A percentile compares a stretch with the other conserved stretches of the same genome.
phyloP scores from a whole-genome alignment of 2,329 filamentous ascomycete species.

The Trichophyton mentagrophytes region DNA sequence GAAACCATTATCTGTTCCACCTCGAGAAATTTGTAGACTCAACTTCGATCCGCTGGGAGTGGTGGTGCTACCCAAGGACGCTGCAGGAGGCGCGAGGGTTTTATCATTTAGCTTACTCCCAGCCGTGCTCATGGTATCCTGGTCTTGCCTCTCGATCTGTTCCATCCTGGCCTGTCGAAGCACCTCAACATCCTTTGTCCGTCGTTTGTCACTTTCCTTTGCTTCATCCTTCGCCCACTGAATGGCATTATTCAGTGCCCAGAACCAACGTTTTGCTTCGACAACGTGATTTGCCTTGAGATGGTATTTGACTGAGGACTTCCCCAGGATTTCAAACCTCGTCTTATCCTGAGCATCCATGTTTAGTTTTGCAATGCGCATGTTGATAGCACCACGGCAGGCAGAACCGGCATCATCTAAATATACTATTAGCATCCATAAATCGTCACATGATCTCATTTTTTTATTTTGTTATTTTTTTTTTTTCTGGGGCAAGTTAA shows the following conservation, averaged over 20 bases:
- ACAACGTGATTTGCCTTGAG: slow-evolving; percentile 96
- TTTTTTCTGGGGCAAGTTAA: neutral
- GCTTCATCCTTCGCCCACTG: slow-evolving; percentile 97
- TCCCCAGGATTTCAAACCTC: slow-evolving; percentile 93
- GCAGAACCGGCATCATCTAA: slow-evolving; percentile 83
- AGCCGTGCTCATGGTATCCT: slow-evolving; percentile 24
- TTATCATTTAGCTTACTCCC: slow-evolving; percentile 26
- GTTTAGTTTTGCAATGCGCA: slow-evolving; percentile 85
- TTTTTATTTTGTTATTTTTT: no score
- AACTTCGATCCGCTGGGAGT: slow-evolving; percentile 33
- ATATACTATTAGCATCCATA: neutral
- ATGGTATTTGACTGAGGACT: slow-evolving; percentile 97
- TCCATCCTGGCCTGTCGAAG: slow-evolving; percentile 70
- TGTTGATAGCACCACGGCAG: slow-evolving; percentile 95
- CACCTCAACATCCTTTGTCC: slow-evolving; percentile 59
- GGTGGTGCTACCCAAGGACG: slow-evolving; percentile 22
- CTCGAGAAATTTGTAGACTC: slow-evolving; percentile 38
- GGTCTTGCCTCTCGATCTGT: slow-evolving; percentile 45
- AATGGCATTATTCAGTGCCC: slow-evolving; percentile 96
- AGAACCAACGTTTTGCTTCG: slow-evolving; percentile 97
- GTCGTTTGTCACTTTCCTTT: slow-evolving; percentile 71
- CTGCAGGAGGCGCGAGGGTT: slow-evolving; percentile 24
- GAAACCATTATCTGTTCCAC: slow-evolving; percentile 35
- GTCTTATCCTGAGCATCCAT: slow-evolving; percentile 98
- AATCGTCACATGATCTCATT: neutral